Evolutionary conservation across 2,329 filamentous ascomycete species (phyloP), one percentile per base, ranked within the genome.

Genomic region (Cladophialophora immunda): DNA sequence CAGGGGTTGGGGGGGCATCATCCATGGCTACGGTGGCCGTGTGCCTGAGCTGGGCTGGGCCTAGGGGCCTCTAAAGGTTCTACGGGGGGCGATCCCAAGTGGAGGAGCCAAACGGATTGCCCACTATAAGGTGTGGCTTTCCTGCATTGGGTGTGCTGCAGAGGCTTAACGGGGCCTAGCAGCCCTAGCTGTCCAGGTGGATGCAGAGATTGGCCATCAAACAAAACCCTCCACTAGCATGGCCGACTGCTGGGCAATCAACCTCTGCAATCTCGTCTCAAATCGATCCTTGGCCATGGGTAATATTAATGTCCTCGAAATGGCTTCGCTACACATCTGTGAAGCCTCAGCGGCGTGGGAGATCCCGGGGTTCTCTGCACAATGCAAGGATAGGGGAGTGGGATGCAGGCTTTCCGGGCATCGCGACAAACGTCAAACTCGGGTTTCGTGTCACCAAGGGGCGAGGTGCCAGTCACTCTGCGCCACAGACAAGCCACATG

Each of bases 221-320:
- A 61, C 6, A 34, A 22, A 45, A 41, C 58, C 22, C n/a, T 36
- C 58, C 58, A 54, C 58, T 61, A 61, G 45, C 19, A 53, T 38
- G 58, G 7, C 15, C 29, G 34, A 47, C 29, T 25, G 36, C 29
- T 45, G 17, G 29, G 17, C 38, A 41, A 58, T 58, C 56, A 36
- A 22, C 45, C 55, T 52, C 27, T 38, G 62, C 62, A 64, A 64
- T 64, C 62, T 64, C 62, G 62, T 58, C 62, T 64, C 38, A 38
- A 52, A 58, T 58, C 36, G 62, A 64, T 58, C 38, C 22, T 38
- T 47, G 15, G 22, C 22, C 19, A 36, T 9, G 45, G 27, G 22
- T 53, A 15, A 53, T 34, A 54, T 61, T 45, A 36, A 47, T 36
- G 30, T 17, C 30, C 30, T 61, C 9, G 32, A 34, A 54, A 27